Evolutionary conservation across 106 monocot genomes (phyloP), one percentile per base, ranked within the genome.

Genomic region (Dactylorhiza incarnata): DNA sequence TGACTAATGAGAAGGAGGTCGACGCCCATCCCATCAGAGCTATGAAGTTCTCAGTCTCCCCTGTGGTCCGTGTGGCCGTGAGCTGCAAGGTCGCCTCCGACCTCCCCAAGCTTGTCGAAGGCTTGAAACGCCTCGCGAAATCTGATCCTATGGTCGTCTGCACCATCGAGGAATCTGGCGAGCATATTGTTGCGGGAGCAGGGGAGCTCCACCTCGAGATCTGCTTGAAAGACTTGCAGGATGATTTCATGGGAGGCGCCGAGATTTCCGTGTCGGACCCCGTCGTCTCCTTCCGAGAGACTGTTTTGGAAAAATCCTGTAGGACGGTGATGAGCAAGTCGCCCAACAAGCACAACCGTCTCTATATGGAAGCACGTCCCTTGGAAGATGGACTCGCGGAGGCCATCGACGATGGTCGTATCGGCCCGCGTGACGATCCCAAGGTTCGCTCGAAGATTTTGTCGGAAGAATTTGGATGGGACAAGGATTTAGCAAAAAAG

Each of bases 401-500:
- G 75, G 78, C 85, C 29, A 85, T 85, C 12, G 85, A 85, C 46
- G 85, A 85, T 0, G 85, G 81, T 1, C 74, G 81, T 17, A 75
- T 85, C 51, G 85, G 85, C 11, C 85, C 81, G 11, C 72, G 81
- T 16, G 85, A 85, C 59, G 85, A 81, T 37, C 81, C 81, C 16
- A 85, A 85, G 62, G 78, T 47, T 25, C 81, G 85, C 0, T 19
- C 78, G 0, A 78, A 81, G 78, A 81, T 85, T 47, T 78, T 85
- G 0, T 74, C 85, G 0, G 81, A 85, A 71, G 85, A 85, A 71
- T 85, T 85, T 71, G 78, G 78, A 1, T 85, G 85, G 85, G 85
- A 85, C 75, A 85, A 85, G 75, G 85, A 81, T 62, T 78, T 85
- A n/a, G 85, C 85, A 2, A 85, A 81, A 75, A 85, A 85, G 72